Evolutionary conservation across 345 rosid genomes (phyloP), one percentile per base, ranked within the genome.

Genomic region (Eucalyptus sp.): DNA sequence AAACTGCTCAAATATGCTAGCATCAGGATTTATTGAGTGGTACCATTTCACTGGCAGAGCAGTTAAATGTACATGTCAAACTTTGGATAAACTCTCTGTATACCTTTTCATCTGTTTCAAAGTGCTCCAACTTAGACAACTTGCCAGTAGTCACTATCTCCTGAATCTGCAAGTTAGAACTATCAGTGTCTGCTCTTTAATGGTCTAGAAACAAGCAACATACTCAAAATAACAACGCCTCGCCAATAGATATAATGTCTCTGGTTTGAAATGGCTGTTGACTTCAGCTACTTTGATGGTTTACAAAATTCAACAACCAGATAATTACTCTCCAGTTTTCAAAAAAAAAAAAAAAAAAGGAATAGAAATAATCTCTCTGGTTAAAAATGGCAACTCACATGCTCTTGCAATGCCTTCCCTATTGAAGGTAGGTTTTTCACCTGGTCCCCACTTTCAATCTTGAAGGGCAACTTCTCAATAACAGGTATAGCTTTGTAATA

Each of bases 51-150:
- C 29, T 76, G 27, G 48, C 14, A 41, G 27, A 5, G 48, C 43
- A 20, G 27, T 41, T 41, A 41, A 76, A 41, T 3, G 83, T 6
- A 43, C 41, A 41, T 37, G 83, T 76, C 83, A 20, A 41, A 43
- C 15, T 76, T 41, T 76, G 48, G 29, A 76, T 76, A 41, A 41
- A 76, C 48, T 76, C 83, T 41, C 17, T 20, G 29, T 90, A 24
- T 92, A 97, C 99, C 99, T 97, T 98, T 89, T 97, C 99, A 94
- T 97, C 98, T 50, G 94, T 93, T 95, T 97, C 98, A 91, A 97
- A 98, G 91, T 98, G 98, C 91, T 98, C 96, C 94, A 98, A 91
- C 95, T 98, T 98, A 86, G 97, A 96, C 89, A 97, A 88, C 92
- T 94, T 97, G 87, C 99, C 97, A 50, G 97, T 96, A 60, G 96